A percentile compares a stretch with the other conserved stretches of the same genome.
These are phyloP conservation scores for Zangia roseola DNA, from an alignment of 768 basidiomycete species.

Conservation along the genomic window DNA sequence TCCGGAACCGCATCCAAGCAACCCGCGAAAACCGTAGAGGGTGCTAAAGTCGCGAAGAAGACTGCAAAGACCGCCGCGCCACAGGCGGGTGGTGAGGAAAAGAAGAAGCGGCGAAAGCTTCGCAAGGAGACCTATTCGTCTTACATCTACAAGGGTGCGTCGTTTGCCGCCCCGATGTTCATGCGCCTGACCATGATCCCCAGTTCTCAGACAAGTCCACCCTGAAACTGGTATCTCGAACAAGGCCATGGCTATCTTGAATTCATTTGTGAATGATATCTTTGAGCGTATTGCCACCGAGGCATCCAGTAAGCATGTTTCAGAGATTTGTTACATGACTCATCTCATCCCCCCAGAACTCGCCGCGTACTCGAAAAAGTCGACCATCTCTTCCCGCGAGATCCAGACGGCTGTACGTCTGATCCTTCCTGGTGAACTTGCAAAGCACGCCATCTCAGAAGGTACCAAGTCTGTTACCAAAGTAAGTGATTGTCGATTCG, in stretches of 20 bases:
- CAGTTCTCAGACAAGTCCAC: constrained; percentile 95
- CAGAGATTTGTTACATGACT: neutral
- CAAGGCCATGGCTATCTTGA: constrained; percentile 97
- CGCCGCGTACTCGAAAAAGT: constrained; percentile 97
- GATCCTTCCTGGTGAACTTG: constrained; percentile 94
- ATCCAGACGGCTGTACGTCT: constrained; percentile 97
- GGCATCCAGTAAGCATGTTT: constrained; percentile 65
- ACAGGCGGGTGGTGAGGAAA: constrained; percentile 61
- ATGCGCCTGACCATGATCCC: constrained; percentile 1
- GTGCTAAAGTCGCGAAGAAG: constrained; percentile 78
- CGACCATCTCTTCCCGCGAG: constrained; percentile 97
- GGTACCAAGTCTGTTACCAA: constrained; percentile 93
- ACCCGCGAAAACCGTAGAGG: constrained; percentile 53
- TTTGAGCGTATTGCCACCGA: constrained; percentile 92
- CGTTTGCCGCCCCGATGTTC: neutral
- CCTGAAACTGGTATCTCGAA: constrained; percentile 99
- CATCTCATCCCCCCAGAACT: constrained; percentile 57
- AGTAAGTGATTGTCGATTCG: constrained; percentile 37
- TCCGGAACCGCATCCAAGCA: constrained; percentile 59
- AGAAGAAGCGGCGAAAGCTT: constrained; percentile 86
- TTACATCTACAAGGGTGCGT: constrained; percentile 86
- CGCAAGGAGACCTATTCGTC: constrained; percentile 93
- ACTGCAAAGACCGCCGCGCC: constrained; percentile 55
- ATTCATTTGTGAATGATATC: constrained; percentile 95
- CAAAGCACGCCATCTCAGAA: constrained; percentile 74